Base-by-base conservation (phyloP, 177 flowering plant genomes). In the Vitis hybrid region DNA sequence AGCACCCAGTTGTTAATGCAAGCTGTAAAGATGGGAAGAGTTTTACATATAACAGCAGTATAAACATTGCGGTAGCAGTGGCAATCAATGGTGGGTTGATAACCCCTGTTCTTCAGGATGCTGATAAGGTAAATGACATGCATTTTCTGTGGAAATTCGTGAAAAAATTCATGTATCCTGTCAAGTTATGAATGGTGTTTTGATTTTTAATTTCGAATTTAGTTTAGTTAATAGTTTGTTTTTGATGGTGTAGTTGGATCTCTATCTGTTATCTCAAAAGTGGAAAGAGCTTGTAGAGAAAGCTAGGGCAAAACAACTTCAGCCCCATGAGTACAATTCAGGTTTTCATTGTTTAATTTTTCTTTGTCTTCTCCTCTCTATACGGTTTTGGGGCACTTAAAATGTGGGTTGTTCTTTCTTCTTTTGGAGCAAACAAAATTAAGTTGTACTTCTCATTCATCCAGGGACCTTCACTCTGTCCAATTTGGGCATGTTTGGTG, bases 401-500 rank as follows among this genome's bases (percentile, higher is more conserved):
- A 65, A 68, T 63, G 15, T 63, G 57, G 63, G 11, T 13, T 41
- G 41, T 52, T 50, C 2, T 58, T 20, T 1, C 61, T 63, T 4
- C 11, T 17, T 14, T n/a, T 11, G 54, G 35, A 24, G 14, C 9
- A n/a, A 58, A 32, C 7, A 30, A 21, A 18, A 32, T 24, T 72
- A 13, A 48, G 9, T 65, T 78, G 61, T 58, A 11, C 14, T 27
- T 14, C 2, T 24, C 73, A 5, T 30, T 21, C n/a, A 14, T 80
- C 71, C 82, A 94, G 98, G 98, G 35, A 92, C 97, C 20, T 94
- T 92, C 78, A 94, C 97, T 52, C 72, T 92, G 8, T 94, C 98
- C 74, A 94, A 94, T 79, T 79, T 94, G 82, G 98, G 98, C 61
- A 92, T 94, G 98, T 94, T 92, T 83, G 97, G 98, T 76, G 97